Evolutionary conservation across 495 filamentous ascomycete species (phyloP), one percentile per base, ranked within the genome.

Genomic region (Penicillium samsonianum): DNA sequence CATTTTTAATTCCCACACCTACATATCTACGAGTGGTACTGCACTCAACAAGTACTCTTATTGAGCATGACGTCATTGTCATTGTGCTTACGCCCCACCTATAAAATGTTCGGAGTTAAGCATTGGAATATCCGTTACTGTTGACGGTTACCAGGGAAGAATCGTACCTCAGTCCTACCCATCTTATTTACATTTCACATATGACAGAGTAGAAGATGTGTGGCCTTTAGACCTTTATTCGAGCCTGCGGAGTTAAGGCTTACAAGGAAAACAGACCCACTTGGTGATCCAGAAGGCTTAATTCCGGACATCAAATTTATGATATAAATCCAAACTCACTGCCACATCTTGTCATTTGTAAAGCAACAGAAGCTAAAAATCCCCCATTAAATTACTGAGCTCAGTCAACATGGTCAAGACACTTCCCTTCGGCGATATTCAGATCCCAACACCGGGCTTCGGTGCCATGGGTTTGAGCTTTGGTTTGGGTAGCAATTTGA

Each of bases 381-480:
- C 14, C 6, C 14, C 33, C 0, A 37, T 0, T n/a, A 37, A 37
- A 37, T 2, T 37, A n/a, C 8, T n/a, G 1, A 37, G 5, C 14
- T 31, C 31, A 53, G 7, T 28, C 25, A 78, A 62, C 25, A 78
- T 79, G 75, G 74, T 75, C 61, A 66, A 69, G 26, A 73, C 73
- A 57, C 62, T 79, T 53, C 69, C 75, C 25, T 78, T 79, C 55
- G 65, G 61, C 33, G 57, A 71, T 43, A 62, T 74, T 28, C 63
- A 74, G 44, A 73, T 78, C 28, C 71, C 77, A 11, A 59, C 64
- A 20, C 77, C 77, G 3, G 77, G 79, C 61, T 69, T 78, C 57
- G 77, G 77, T 30, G 77, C 77, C 25, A 80, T 80, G 75, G 77
- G 77, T 4, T 56, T 80, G 22, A 80, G 68, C 59, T 72, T 69